Conservation (phyloP, 208 protist species). For the Leptomonas pyrrhocoris region DNA sequence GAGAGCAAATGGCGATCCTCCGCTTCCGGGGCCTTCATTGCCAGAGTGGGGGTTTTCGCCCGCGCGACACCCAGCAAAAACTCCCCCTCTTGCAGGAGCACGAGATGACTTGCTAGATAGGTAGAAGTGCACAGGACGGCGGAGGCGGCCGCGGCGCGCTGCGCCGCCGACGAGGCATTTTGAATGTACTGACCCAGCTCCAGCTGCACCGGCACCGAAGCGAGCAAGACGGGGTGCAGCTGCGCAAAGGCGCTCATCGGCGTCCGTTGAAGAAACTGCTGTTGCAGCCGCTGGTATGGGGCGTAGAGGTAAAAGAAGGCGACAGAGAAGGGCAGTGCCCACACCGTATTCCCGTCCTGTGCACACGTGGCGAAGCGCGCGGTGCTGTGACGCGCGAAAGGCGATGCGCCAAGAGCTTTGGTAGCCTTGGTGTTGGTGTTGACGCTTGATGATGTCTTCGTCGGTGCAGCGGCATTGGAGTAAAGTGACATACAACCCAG, state of each 20-base stretch:
- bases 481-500: slow-evolving; percentile 34
- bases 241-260: slow-evolving; percentile 35
- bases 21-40: not conserved
- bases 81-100: slow-evolving; percentile 43
- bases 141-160: not conserved
- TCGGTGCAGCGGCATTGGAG: not conserved
- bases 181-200: slow-evolving; percentile 9
- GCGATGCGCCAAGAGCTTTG: not conserved
- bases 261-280: slow-evolving; percentile 30
- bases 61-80: slow-evolving; percentile 23
- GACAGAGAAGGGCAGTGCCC: slow-evolving; percentile 47
- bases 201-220: slow-evolving; percentile 21
- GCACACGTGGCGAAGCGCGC: slow-evolving; percentile 7
- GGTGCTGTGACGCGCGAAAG: slow-evolving; percentile 27
- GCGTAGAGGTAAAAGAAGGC: slow-evolving; percentile 48
- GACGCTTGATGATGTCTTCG: not conserved
- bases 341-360: slow-evolving; percentile 14
- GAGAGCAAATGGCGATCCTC: slow-evolving; percentile 26
- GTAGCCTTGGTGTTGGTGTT: not conserved
- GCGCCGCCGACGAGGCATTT: not conserved
- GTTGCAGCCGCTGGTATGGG: slow-evolving; percentile 43
- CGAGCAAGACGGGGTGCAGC: slow-evolving; percentile 26
- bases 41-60: not conserved
- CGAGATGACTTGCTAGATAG: slow-evolving; percentile 21
- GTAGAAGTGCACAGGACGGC: slow-evolving; percentile 10